These are phyloP conservation scores for Viola pubescens DNA, from an alignment of 441 rosid genomes.

Conservation along the genomic window DNA sequence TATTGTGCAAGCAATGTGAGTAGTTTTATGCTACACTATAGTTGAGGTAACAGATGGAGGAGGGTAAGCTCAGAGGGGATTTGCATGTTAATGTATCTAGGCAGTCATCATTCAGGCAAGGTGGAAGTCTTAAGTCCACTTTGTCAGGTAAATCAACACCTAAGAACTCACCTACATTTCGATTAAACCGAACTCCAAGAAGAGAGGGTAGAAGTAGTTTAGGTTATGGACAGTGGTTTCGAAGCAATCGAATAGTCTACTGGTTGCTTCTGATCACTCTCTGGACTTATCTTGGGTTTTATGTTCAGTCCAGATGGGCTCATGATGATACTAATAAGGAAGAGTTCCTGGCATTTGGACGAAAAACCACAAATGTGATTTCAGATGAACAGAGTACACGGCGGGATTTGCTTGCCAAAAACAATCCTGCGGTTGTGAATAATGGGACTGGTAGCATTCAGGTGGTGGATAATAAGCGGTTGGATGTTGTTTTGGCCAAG, in stretches of 20 bases:
- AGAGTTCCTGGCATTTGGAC: slow-evolving; percentile 59
- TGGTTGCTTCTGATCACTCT: slow-evolving; percentile 90
- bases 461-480: slow-evolving; percentile 31
- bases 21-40: slow-evolving; percentile 7
- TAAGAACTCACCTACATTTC: slow-evolving; percentile 54
- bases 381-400: slow-evolving; percentile 30
- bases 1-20: slow-evolving; percentile 2
- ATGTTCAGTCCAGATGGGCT: slow-evolving; percentile 95
- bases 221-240: slow-evolving; percentile 59
- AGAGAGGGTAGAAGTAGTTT: slow-evolving; percentile 63
- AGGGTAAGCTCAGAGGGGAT: slow-evolving; percentile 39
- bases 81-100: slow-evolving; percentile 34
- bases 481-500: slow-evolving; percentile 47
- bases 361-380: slow-evolving; percentile 28
- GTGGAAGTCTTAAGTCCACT: slow-evolving; percentile 51
- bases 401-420: slow-evolving; percentile 47
- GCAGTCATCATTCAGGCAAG: slow-evolving; percentile 50
- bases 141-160: slow-evolving; percentile 73
- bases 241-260: slow-evolving; percentile 57
- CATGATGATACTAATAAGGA: slow-evolving; percentile 64
- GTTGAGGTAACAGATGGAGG: slow-evolving; percentile 39
- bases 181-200: slow-evolving; percentile 70
- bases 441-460: slow-evolving; percentile 30
- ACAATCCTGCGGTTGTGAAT: slow-evolving; percentile 30
- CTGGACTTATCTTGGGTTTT: slow-evolving; percentile 90